Evolutionary conservation across 169 alveolate species (phyloP).

Genomic region (Eimeria necatrix): DNA sequence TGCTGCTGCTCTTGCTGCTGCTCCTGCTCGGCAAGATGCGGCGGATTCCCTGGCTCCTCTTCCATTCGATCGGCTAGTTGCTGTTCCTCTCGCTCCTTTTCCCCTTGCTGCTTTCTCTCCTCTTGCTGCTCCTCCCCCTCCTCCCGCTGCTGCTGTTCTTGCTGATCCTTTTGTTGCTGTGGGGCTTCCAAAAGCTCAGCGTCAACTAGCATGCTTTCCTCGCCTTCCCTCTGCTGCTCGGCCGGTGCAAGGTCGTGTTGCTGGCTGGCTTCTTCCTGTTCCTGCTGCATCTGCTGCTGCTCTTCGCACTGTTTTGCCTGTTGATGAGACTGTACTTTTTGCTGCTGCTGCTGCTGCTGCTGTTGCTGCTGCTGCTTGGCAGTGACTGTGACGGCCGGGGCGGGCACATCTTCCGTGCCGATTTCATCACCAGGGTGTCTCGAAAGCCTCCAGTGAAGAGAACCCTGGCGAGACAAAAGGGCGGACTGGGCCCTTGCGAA

Average conservation of each 20-base stretch:
- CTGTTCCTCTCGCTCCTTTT: background rate
- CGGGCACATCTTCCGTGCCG: background rate
- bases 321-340: background rate
- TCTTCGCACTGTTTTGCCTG: background rate
- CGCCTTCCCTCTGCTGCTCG: background rate
- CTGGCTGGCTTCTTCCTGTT: background rate
- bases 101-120: background rate
- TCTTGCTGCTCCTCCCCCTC: background rate
- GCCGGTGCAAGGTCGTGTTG: background rate
- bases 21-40: background rate
- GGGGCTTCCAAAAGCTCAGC: background rate
- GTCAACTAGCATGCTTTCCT: background rate
- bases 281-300: background rate
- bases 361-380: background rate
- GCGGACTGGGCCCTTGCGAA: background rate
- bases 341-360: conserved; percentile 8
- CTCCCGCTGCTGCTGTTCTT: conserved; percentile 7
- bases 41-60: background rate
- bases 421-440: background rate
- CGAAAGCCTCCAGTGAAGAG: background rate
- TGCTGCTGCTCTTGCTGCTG: background rate
- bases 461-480: background rate
- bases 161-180: background rate
- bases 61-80: background rate
- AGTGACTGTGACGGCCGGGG: background rate